Conservation (phyloP, 768 basidiomycete species). For the Brasilioporus rufonigricans region DNA sequence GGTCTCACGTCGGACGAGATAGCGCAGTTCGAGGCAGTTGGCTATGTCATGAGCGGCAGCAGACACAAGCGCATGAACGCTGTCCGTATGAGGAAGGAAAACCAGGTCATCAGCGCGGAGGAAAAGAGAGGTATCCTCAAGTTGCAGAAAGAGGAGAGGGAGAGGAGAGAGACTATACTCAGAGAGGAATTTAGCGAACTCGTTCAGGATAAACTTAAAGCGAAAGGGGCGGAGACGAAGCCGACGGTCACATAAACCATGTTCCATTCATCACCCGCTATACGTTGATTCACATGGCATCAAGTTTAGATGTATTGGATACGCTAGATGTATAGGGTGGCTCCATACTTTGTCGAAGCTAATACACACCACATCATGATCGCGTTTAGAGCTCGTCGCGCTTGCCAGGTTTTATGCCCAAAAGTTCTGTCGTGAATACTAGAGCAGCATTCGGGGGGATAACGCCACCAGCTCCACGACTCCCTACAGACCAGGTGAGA, state of each 20-base stretch:
- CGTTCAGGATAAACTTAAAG: constrained; percentile 60
- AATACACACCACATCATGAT: neutral
- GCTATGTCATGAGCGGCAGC: constrained; percentile 98
- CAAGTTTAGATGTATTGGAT: neutral
- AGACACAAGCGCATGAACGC: constrained; percentile 98
- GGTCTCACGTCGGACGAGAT: constrained; percentile 89
- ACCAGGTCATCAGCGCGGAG: constrained; percentile 98
- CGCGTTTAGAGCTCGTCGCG: constrained; percentile 54
- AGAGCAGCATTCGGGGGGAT: constrained; percentile 82
- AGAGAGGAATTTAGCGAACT: constrained; percentile 89
- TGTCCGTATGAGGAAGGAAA: constrained; percentile 98
- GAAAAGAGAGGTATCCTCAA: constrained; percentile 97
- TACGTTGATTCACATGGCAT: too few species aligned
- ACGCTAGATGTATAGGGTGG: neutral
- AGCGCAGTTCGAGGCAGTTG: constrained; percentile 80
- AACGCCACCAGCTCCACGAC: constrained; percentile 67
- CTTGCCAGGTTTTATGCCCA: constrained; percentile 50
- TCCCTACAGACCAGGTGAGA: constrained; percentile 41
- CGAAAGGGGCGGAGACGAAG: constrained; percentile 44
- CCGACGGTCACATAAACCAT: constrained; percentile 8
- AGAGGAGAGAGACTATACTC: constrained; percentile 85
- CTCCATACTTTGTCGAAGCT: neutral
- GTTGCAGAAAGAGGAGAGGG: constrained; percentile 90
- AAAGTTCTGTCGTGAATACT: constrained; percentile 84
- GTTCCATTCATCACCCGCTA: neutral